Evolutionary conservation across 257 asterid genomes (phyloP).

Genomic region (Handroanthus guayacan): DNA sequence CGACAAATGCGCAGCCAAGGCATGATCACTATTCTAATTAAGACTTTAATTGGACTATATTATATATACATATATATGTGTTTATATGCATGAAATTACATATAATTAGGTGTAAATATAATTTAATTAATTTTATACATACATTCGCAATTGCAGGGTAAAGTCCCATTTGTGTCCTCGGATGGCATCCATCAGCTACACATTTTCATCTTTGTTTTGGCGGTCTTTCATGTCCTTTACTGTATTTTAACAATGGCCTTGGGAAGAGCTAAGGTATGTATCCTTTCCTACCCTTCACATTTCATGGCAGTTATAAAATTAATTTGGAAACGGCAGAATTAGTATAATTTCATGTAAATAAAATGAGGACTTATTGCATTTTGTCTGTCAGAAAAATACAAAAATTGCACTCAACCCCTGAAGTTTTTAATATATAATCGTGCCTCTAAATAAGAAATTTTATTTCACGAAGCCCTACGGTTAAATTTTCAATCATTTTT

Average conservation of each 20-base stretch:
- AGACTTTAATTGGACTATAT: neutral
- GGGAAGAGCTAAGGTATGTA: slow-evolving; percentile 75
- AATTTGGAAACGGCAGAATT: no score
- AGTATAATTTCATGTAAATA: no score
- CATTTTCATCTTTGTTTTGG: slow-evolving; percentile 83
- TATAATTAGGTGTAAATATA: neutral
- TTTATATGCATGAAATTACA: neutral
- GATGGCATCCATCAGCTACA: slow-evolving; percentile 86
- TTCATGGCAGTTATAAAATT: no score
- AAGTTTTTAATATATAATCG: no score
- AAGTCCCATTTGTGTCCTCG: slow-evolving; percentile 70
- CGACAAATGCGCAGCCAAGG: slow-evolving; percentile 78
- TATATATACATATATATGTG: neutral
- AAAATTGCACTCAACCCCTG: no score
- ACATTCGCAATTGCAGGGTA: slow-evolving; percentile 50
- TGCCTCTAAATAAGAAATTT: no score
- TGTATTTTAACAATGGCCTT: slow-evolving; percentile 73
- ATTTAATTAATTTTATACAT: no score
- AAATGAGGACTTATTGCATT: no score
- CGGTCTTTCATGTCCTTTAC: slow-evolving; percentile 74
- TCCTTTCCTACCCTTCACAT: no score
- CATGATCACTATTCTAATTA: slow-evolving; percentile 19
- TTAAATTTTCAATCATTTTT: no score
- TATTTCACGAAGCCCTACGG: no score
- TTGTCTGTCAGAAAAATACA: no score